Conservation (phyloP, 108 stramenopile genomes). For the Cylindrotheca fusiformis region DNA sequence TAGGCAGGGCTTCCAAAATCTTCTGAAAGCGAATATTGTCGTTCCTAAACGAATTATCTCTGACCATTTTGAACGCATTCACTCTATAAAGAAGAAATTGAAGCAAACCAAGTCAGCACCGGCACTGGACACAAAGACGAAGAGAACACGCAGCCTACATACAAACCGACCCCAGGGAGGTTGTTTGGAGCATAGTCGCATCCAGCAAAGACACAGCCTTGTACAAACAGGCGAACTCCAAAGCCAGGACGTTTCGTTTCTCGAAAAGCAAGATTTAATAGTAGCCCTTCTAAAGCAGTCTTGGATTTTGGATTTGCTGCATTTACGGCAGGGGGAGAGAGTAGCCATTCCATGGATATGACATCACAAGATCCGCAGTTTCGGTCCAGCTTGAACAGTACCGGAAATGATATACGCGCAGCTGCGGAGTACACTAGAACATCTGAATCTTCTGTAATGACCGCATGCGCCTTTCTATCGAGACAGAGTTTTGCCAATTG, state of each 20-base stretch:
- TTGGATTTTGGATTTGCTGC: constrained; percentile 11
- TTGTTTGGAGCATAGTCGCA: constrained; percentile 90
- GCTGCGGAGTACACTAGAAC: constrained; percentile 78
- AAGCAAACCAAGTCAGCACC: too few species aligned
- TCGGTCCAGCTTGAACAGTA: constrained; percentile 83
- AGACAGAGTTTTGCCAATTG: constrained; percentile 88
- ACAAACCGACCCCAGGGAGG: constrained; percentile 87
- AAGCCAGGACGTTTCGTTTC: constrained; percentile 49
- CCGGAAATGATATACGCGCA: constrained; percentile 50
- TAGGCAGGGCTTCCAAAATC: constrained; percentile 39
- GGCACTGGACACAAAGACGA: too few species aligned
- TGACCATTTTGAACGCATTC: constrained; percentile 84
- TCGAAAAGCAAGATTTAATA: constrained; percentile 43
- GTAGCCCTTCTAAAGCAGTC: constrained; percentile 39
- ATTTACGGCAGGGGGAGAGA: constrained; percentile 21
- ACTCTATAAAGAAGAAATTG: too few species aligned
- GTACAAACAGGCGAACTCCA: constrained; percentile 86
- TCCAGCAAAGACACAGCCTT: constrained; percentile 92
- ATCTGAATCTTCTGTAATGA: constrained; percentile 92
- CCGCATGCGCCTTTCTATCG: constrained; percentile 74
- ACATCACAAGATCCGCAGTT: constrained; percentile 71
- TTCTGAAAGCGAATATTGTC: constrained; percentile 46
- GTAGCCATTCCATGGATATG: constrained; percentile 75
- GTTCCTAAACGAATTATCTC: constrained; percentile 54
- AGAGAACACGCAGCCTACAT: too few species aligned